Evolutionary conservation across 768 basidiomycete genomes (phyloP).

Genomic region (Pleurotus ostreatus): DNA sequence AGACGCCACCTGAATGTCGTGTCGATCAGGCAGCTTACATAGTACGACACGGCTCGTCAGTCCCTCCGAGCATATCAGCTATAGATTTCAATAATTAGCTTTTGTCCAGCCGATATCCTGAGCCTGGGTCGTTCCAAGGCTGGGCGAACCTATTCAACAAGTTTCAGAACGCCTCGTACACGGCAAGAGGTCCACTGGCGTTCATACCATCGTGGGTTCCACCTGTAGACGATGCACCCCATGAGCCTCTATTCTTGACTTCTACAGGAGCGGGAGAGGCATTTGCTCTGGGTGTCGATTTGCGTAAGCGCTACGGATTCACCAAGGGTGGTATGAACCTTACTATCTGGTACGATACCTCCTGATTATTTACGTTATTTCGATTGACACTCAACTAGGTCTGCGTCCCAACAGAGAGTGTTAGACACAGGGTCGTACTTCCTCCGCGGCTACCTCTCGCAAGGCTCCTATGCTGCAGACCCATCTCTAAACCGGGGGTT

Average conservation of each 20-base stretch:
- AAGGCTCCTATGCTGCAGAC: conserved; percentile 32
- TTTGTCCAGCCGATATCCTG: conserved; percentile 31
- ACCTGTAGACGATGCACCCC: conserved; percentile 33
- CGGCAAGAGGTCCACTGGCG: conserved; percentile 30
- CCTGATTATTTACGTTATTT: neutral
- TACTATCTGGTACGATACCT: conserved; percentile 32
- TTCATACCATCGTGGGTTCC: conserved; percentile 38
- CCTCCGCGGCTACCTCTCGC: conserved; percentile 35
- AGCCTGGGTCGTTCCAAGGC: conserved; percentile 34
- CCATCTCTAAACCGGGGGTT: conserved; percentile 27
- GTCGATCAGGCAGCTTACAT: conserved; percentile 44
- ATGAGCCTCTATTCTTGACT: conserved; percentile 35
- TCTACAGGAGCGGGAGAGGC: conserved; percentile 35
- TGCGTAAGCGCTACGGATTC: conserved; percentile 34
- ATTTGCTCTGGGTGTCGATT: conserved; percentile 33
- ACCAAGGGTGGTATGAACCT: conserved; percentile 36
- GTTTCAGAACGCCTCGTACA: conserved; percentile 36
- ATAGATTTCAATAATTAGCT: too few relatives aligned
- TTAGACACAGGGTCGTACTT: conserved; percentile 38
- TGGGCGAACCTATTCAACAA: conserved; percentile 35
- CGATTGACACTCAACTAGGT: conserved; percentile 20
- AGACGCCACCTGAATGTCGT: conserved; percentile 31
- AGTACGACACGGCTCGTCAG: conserved; percentile 37
- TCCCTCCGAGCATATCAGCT: neutral
- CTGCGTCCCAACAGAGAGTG: conserved; percentile 37